Evolutionary conservation across 108 stramenopile genomes (phyloP).

Genomic region (Aurantiochytrium sp.): DNA sequence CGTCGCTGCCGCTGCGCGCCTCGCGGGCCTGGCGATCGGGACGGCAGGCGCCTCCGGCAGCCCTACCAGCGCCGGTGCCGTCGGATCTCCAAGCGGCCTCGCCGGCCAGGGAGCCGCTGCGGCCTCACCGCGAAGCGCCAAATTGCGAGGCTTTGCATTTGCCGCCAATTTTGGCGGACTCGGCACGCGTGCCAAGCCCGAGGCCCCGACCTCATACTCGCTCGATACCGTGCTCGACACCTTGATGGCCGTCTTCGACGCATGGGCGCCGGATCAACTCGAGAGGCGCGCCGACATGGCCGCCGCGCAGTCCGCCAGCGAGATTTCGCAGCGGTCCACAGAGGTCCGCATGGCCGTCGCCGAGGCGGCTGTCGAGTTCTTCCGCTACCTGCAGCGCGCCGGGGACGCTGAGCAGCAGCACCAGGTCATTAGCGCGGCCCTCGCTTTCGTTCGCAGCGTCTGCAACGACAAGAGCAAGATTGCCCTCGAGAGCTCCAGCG

Average conservation of each 20-base stretch:
- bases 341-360: not conserved
- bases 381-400: not conserved
- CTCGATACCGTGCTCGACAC: not conserved
- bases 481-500: not conserved
- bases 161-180: not conserved
- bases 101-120: no score
- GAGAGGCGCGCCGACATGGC: not conserved
- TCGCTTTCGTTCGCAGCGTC: not conserved
- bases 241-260: not conserved
- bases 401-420: not conserved
- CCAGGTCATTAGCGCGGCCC: not conserved
- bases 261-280: not conserved
- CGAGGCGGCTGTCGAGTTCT: not conserved
- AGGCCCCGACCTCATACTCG: not conserved
- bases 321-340: not conserved
- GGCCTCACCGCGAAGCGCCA: not conserved
- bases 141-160: not conserved
- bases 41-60: no score
- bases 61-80: no score
- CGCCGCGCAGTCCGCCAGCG: not conserved
- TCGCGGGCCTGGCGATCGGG: no score
- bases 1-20: no score
- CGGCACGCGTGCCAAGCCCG: not conserved
- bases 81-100: no score
- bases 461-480: not conserved